A percentile compares a stretch with the other conserved stretches of the same genome.
Evolutionary conservation across 1,284 basidiomycete species (phyloP).

Genomic region (Trichosporon ovoides): DNA sequence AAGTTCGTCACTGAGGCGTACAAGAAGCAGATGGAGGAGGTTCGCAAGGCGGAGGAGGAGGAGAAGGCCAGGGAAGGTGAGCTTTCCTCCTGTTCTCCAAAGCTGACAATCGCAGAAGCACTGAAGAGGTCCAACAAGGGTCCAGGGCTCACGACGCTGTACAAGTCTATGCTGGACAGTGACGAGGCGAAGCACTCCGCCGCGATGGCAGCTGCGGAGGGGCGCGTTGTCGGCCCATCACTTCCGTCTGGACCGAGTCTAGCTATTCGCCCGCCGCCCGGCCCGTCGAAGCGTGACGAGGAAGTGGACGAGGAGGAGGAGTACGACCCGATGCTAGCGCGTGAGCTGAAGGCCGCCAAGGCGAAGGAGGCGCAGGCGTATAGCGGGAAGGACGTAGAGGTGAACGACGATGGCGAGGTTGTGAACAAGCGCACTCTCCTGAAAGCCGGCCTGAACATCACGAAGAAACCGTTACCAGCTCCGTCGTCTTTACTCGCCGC

Average conservation of each 20-base stretch:
- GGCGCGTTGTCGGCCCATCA: slow-evolving; percentile 57
- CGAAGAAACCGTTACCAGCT: slow-evolving; percentile 44
- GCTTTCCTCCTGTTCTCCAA: slow-evolving; percentile 23
- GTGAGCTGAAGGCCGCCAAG: slow-evolving; percentile 17
- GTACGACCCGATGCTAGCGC: slow-evolving; percentile 41
- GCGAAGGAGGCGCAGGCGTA: slow-evolving; percentile 12
- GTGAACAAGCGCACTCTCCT: slow-evolving; percentile 92
- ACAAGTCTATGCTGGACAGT: slow-evolving; percentile 73
- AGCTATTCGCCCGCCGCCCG: slow-evolving; percentile 23
- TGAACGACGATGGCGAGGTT: slow-evolving; percentile 96
- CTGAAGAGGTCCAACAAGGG: slow-evolving; percentile 52
- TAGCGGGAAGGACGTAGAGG: slow-evolving; percentile 77
- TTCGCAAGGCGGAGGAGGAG: slow-evolving; percentile 82
- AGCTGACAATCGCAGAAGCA: slow-evolving; percentile 56
- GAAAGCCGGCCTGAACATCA: slow-evolving; percentile 82
- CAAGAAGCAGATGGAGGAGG: slow-evolving; percentile 91
- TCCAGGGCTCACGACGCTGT: slow-evolving; percentile 80
- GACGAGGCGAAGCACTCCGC: slow-evolving; percentile 75
- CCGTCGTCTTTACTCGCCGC: slow-evolving; percentile 29
- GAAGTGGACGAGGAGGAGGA: slow-evolving; percentile 41
- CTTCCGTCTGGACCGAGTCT: slow-evolving; percentile 46
- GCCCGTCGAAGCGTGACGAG: slow-evolving; percentile 10
- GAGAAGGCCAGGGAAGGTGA: slow-evolving; percentile 78
- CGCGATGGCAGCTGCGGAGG: slow-evolving; percentile 61
- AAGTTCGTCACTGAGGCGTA: slow-evolving; percentile 96